phyloP scores from a whole-genome alignment of 257 asterid species.

The Dorcoceras hygrometricum region DNA sequence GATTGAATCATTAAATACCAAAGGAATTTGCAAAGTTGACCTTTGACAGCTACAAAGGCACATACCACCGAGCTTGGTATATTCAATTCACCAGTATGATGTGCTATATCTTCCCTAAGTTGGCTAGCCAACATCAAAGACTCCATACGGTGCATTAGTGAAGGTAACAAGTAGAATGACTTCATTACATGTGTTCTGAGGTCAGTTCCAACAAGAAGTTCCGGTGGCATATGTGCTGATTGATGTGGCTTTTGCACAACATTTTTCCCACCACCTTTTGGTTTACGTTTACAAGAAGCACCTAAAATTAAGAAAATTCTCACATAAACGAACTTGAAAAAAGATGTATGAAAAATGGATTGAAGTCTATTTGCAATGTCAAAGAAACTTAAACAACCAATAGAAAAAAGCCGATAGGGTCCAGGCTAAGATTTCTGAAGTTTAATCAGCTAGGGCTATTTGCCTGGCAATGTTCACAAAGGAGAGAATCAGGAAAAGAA shows the following conservation, averaged over 20 bases:
- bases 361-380: neutral
- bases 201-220: constrained; percentile 65
- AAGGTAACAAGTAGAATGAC: constrained; percentile 86
- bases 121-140: constrained; percentile 92
- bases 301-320: constrained; percentile 32
- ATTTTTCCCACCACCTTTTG: constrained; percentile 29
- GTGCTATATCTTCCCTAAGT: constrained; percentile 65
- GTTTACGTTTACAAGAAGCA: constrained; percentile 27
- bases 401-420: neutral
- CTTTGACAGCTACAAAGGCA: constrained; percentile 4
- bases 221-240: constrained; percentile 81
- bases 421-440: neutral
- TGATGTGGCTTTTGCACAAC: constrained; percentile 47
- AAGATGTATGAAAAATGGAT: constrained; percentile 3
- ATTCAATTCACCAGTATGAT: constrained; percentile 36
- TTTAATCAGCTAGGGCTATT: neutral
- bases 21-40: constrained; percentile 3
- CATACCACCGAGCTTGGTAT: constrained; percentile 76
- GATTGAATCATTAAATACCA: constrained; percentile 17
- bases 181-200: constrained; percentile 56
- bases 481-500: neutral
- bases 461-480: neutral
- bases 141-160: constrained; percentile 85
- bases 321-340: constrained; percentile 14
- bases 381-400: constrained; percentile 1